Evolutionary conservation across 768 basidiomycete genomes (phyloP).

Genomic region (Kwoniella sp.): DNA sequence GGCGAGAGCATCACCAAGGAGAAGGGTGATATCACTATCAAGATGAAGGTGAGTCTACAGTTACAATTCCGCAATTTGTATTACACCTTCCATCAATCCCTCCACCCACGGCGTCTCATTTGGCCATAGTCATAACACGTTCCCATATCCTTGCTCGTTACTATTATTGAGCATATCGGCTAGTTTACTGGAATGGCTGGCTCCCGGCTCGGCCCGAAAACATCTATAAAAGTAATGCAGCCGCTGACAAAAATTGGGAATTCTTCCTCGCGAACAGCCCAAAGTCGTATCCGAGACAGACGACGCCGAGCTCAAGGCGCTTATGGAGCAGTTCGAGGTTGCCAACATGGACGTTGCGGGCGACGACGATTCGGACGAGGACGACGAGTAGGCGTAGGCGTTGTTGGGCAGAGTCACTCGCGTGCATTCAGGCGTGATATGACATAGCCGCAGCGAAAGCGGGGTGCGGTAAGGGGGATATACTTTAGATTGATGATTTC

Average conservation of each 20-base stretch:
- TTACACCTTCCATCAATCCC: no score
- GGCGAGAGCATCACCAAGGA: slow-evolving; percentile 78
- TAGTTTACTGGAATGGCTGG: not conserved
- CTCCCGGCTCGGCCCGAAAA: not conserved
- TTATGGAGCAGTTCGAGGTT: slow-evolving; percentile 90
- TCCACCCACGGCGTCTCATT: no score
- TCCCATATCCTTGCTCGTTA: no score
- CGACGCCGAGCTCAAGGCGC: slow-evolving; percentile 92
- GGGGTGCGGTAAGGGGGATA: no score
- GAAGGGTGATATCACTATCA: slow-evolving; percentile 83
- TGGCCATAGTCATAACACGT: no score
- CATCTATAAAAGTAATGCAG: not conserved
- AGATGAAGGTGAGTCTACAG: slow-evolving; percentile 79
- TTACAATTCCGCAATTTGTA: no score
- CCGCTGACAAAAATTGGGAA: no score
- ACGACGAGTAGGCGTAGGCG: slow-evolving; percentile 44
- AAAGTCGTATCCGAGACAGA: slow-evolving; percentile 97
- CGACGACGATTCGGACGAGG: slow-evolving; percentile 75
- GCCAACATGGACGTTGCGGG: slow-evolving; percentile 97
- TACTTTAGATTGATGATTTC: no score
- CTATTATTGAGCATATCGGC: not conserved
- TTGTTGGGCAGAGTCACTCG: no score
- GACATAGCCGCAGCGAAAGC: no score
- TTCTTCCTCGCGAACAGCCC: slow-evolving; percentile 72
- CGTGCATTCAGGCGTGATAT: no score